phyloP scores from a whole-genome alignment of 148 eudicot genomes.

The Rhododendron ovatum region DNA sequence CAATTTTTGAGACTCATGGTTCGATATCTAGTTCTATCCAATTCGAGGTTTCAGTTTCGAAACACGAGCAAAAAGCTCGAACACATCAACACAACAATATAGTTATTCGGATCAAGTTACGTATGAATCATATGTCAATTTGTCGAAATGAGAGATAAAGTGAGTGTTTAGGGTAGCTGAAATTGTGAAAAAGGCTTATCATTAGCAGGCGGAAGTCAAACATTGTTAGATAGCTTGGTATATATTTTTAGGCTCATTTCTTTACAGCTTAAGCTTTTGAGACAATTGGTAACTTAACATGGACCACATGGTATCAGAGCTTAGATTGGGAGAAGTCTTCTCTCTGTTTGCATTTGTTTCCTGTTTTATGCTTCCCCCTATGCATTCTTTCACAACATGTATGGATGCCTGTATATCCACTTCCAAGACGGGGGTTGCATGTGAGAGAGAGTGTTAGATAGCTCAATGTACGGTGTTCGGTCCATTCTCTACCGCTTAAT shows the following conservation, averaged over 20 bases:
- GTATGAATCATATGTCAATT: not conserved
- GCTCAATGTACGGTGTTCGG: not conserved
- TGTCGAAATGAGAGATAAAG: not conserved
- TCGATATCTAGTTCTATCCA: not conserved
- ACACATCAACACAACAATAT: not conserved
- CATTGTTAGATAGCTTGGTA: not conserved
- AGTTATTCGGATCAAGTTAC: not conserved
- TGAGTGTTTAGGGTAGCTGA: not conserved
- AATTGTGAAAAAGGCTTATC: not conserved
- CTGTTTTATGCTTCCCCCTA: not conserved
- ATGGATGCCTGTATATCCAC: not conserved
- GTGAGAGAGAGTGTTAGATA: no score
- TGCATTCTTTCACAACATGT: not conserved
- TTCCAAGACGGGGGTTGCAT: not conserved
- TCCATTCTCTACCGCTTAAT: not conserved
- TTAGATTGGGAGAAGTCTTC: not conserved
- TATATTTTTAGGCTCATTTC: not conserved
- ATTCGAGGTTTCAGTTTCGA: not conserved
- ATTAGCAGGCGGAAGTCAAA: not conserved
- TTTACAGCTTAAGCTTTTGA: not conserved
- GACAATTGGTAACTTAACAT: not conserved
- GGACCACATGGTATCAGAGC: not conserved
- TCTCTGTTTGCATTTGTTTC: not conserved
- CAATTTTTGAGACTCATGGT: not conserved
- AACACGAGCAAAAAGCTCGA: not conserved